Evolutionary conservation across 805 yeast species (phyloP), one percentile per base, ranked within the genome.

Genomic region (Saccharomycopsis malanga): DNA sequence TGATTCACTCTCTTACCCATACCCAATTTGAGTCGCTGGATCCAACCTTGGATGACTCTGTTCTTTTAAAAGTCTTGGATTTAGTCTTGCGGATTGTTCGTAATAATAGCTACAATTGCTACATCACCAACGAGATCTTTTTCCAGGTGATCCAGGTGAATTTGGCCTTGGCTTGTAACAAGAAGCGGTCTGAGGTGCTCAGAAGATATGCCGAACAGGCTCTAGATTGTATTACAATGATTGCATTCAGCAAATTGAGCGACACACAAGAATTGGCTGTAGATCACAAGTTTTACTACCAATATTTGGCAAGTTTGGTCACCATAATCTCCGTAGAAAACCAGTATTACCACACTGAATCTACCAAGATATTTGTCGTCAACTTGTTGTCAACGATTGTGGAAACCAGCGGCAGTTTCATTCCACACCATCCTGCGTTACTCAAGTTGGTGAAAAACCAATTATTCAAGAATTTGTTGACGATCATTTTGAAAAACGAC

Each of bases 11-110:
- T 0, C 71, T 93, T 53, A 86, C 98, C 0, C 96, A 87, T 61
- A 93, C 98, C 65, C 77, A 96, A 39, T 93, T 93, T 61, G 97
- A 93, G 68, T 96, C 96, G 2, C 83, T 93, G 0, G 96, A 89
- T 60, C 95, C 87, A 61, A 75, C 83, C 30, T 83, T 87, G 37
- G 98, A 93, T 65, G 98, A 93, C 61, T 85, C 94, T 0, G 91
- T 93, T 2, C 68, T 93, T 39, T 71, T 91, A 44, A 86, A 86
- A 58, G 95, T 93, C 18, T 74, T 93, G 53, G 71, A 83, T 38
- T 68, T 91, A 22, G 69, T 91, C 56, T 91, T 87, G 55, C 62
- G 66, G 20, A 72, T 89, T 14, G 72, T 88, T 14, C 69, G 72
- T 18, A 40, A 50, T 18, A 37, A 38, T 2, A 41, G 17, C 1